Percentiles rank a stretch among this genome's conserved stretches.
phyloP scores from a whole-genome alignment of 2,329 filamentous ascomycete species.

The Phymatotrichopsis omnivora region DNA sequence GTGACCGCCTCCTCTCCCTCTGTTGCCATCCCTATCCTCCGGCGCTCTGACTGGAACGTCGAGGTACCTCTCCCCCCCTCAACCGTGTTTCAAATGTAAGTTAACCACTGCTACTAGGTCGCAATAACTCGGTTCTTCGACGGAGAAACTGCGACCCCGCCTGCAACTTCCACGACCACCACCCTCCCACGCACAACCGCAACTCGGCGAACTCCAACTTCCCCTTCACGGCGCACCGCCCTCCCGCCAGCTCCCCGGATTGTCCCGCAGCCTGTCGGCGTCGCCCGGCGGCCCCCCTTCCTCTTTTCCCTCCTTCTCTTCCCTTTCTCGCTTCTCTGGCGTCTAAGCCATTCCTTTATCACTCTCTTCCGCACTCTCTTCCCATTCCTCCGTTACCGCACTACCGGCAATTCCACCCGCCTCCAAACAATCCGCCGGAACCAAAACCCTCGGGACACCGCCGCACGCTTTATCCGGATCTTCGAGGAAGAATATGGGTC shows the following conservation, averaged over 20 bases:
- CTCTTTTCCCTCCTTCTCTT: slow-evolving; percentile 68
- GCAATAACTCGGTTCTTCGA: slow-evolving; percentile 97
- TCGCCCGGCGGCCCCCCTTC: slow-evolving; percentile 60
- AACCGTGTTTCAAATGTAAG: slow-evolving; percentile 11
- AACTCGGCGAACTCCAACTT: slow-evolving; percentile 34
- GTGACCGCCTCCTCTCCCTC: slow-evolving; percentile 74
- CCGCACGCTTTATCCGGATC: slow-evolving; percentile 77
- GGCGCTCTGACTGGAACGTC: slow-evolving; percentile 91
- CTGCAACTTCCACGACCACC: slow-evolving; percentile 32
- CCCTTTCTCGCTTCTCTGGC: slow-evolving; percentile 70
- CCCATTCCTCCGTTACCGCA: slow-evolving; percentile 56
- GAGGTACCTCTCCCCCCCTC: slow-evolving; percentile 46
- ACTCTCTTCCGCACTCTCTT: slow-evolving; percentile 62
- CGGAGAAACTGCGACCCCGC: slow-evolving; percentile 60
- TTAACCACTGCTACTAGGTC: slow-evolving; percentile 49
- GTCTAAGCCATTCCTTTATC: slow-evolving; percentile 57
- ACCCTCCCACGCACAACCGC: slow-evolving; percentile 29
- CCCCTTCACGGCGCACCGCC: slow-evolving; percentile 35
- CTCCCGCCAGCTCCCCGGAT: slow-evolving; percentile 71
- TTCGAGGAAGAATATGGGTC: slow-evolving; percentile 91
- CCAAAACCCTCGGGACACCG: slow-evolving; percentile 75
- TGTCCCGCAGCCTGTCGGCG: slow-evolving; percentile 60
- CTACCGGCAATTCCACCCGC: slow-evolving; percentile 28
- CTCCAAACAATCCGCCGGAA: slow-evolving; percentile 46
- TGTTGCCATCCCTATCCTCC: slow-evolving; percentile 67